These are phyloP conservation scores for Arthrinium phaeospermum DNA, from an alignment of 2,329 filamentous ascomycete species.

Conservation along the genomic window DNA sequence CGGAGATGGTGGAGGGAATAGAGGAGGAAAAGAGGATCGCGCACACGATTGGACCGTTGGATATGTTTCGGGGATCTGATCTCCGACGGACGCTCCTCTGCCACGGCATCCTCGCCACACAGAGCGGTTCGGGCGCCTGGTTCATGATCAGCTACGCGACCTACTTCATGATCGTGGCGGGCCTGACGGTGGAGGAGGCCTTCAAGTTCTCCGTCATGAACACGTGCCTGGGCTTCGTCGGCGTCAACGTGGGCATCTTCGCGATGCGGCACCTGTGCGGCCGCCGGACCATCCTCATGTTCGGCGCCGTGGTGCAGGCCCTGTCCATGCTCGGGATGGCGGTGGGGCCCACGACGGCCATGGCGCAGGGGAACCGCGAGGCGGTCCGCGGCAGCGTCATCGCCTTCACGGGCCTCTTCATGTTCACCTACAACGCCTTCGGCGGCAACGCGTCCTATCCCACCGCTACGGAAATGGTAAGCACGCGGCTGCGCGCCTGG, in stretches of 20 bases:
- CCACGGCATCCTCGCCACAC: constrained; percentile 52
- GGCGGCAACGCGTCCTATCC: constrained; percentile 48
- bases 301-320: constrained; percentile 50
- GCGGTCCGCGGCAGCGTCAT: constrained; percentile 41
- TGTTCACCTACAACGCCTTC: constrained; percentile 45
- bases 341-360: constrained; percentile 32
- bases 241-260: constrained; percentile 55
- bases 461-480: constrained; percentile 49
- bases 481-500: constrained; percentile 50
- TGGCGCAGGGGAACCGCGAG: constrained; percentile 27
- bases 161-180: constrained; percentile 53
- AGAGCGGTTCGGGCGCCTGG: constrained; percentile 52
- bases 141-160: constrained; percentile 57
- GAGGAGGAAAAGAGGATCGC: constrained; percentile 44
- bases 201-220: constrained; percentile 58
- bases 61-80: constrained; percentile 48
- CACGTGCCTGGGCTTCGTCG: constrained; percentile 53
- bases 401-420: constrained; percentile 42
- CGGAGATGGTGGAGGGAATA: constrained; percentile 46
- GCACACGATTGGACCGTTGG: constrained; percentile 39
- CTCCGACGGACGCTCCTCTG: constrained; percentile 56
- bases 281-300: constrained; percentile 52
- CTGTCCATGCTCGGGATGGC: constrained; percentile 52
- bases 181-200: constrained; percentile 46
- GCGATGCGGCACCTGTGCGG: constrained; percentile 53